Evolutionary conservation across 1,284 basidiomycete genomes (phyloP).

Genomic region (Ceratobasidium sp.): DNA sequence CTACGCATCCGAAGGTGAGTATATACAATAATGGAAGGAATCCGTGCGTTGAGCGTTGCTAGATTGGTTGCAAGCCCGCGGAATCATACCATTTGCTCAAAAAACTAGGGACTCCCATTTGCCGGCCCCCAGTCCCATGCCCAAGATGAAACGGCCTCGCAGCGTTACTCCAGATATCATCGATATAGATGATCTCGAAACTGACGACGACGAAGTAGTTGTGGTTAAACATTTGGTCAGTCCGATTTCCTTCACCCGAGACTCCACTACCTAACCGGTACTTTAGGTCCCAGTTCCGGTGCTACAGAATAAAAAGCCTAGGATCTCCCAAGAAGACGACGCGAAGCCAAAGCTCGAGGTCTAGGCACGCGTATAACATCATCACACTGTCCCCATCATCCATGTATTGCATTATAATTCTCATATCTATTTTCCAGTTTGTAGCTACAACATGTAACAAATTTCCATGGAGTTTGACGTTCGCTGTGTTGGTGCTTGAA

Average conservation of each 20-base stretch:
- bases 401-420: too few relatives aligned
- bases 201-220: slow-evolving; percentile 9
- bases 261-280: neutral
- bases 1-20: slow-evolving; percentile 23
- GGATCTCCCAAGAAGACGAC: neutral
- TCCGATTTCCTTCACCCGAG: neutral
- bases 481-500: too few relatives aligned
- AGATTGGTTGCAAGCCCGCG: slow-evolving; percentile 18
- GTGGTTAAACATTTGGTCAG: slow-evolving; percentile 12
- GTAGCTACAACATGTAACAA: neutral
- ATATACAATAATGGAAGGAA: neutral
- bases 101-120: neutral
- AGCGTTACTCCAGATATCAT: neutral
- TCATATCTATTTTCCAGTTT: neutral
- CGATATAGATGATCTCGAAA: slow-evolving; percentile 11
- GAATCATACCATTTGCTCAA: neutral
- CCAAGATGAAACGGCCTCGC: neutral
- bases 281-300: slow-evolving; percentile 1
- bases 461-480: neutral
- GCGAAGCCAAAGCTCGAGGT: neutral
- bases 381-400: neutral
- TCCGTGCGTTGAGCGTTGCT: too few relatives aligned
- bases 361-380: neutral
- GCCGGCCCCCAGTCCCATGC: neutral
- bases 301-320: neutral